Evolutionary conservation across 257 asterid species (phyloP).

Genomic region (Paulownia fortunei): DNA sequence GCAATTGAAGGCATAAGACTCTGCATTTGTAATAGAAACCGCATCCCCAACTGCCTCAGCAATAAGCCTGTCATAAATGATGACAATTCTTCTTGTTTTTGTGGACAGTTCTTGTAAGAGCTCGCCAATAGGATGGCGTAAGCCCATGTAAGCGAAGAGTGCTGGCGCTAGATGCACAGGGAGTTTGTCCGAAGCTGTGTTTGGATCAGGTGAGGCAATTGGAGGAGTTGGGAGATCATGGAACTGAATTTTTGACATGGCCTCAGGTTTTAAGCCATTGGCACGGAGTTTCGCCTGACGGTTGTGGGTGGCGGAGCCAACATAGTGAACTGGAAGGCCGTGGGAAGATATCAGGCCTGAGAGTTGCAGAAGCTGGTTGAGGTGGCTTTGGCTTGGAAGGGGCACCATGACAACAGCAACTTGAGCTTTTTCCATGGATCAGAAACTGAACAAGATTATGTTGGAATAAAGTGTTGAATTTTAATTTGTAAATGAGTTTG

Average conservation of each 20-base stretch:
- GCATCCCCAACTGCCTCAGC: slow-evolving; percentile 45
- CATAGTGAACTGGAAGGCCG: slow-evolving; percentile 41
- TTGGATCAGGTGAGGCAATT: slow-evolving; percentile 40
- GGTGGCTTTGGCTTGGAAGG: slow-evolving; percentile 59
- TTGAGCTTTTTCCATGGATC: too few species aligned
- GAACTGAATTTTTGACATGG: slow-evolving; percentile 33
- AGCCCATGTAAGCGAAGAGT: slow-evolving; percentile 32
- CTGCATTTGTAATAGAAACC: slow-evolving; percentile 37
- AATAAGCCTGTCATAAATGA: slow-evolving; percentile 44
- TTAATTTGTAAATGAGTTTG: too few species aligned
- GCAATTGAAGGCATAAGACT: slow-evolving; percentile 54
- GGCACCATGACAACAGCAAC: slow-evolving; percentile 46
- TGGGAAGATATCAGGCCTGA: slow-evolving; percentile 33
- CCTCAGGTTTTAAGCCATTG: slow-evolving; percentile 33
- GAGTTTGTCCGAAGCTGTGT: slow-evolving; percentile 26
- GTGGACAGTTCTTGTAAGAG: slow-evolving; percentile 31
- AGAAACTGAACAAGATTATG: too few species aligned
- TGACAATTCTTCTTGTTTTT: slow-evolving; percentile 25
- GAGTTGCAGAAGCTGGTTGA: slow-evolving; percentile 52
- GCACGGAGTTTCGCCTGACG: slow-evolving; percentile 49
- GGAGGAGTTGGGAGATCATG: slow-evolving; percentile 52
- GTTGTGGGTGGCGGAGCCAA: slow-evolving; percentile 51
- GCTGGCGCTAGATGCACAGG: slow-evolving; percentile 52
- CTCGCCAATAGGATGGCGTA: slow-evolving; percentile 32
- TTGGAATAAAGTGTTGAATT: too few species aligned